Conservation (phyloP, 192 early-diverging fungal species). For the Geranomyces michiganensis region DNA sequence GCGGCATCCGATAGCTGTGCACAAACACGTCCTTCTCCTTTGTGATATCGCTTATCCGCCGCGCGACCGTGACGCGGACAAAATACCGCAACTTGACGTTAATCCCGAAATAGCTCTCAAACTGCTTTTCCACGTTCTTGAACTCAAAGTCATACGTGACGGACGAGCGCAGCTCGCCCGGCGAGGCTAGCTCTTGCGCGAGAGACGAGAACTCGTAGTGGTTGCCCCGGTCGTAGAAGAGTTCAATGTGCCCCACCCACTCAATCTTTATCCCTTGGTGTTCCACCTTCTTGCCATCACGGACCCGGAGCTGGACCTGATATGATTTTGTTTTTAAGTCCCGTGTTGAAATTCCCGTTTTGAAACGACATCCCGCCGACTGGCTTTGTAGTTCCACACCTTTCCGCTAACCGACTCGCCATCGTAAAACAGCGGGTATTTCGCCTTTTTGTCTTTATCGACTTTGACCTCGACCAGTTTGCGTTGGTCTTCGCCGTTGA, state of each 20-base stretch:
- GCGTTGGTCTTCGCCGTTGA: conserved; percentile 83
- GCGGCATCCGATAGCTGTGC: conserved; percentile 92
- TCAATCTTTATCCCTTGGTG: conserved; percentile 99
- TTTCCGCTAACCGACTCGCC: conserved; percentile 93
- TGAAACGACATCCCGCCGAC: background rate
- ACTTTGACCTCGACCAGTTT: conserved; percentile 93
- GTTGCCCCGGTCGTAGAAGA: conserved; percentile 94
- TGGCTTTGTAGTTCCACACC: conserved; percentile 50
- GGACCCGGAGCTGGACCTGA: conserved; percentile 73
- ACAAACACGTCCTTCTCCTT: conserved; percentile 98
- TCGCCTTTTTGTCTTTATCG: conserved; percentile 89
- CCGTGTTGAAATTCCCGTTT: no score
- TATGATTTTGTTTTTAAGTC: no score
- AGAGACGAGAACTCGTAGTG: conserved; percentile 94
- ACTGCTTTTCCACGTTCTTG: conserved; percentile 99
- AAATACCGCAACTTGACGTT: conserved; percentile 96
- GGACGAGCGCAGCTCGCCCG: conserved; percentile 84
- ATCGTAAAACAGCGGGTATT: conserved; percentile 94
- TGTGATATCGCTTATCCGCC: conserved; percentile 85
- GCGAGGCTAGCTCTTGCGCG: conserved; percentile 90
- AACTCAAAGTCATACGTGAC: conserved; percentile 94
- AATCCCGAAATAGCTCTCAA: conserved; percentile 96
- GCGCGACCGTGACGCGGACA: conserved; percentile 87
- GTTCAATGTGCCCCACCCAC: conserved; percentile 98
- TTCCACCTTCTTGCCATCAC: conserved; percentile 93